Conservation (phyloP, 768 basidiomycete species). For the Pisolithus orientalis region DNA sequence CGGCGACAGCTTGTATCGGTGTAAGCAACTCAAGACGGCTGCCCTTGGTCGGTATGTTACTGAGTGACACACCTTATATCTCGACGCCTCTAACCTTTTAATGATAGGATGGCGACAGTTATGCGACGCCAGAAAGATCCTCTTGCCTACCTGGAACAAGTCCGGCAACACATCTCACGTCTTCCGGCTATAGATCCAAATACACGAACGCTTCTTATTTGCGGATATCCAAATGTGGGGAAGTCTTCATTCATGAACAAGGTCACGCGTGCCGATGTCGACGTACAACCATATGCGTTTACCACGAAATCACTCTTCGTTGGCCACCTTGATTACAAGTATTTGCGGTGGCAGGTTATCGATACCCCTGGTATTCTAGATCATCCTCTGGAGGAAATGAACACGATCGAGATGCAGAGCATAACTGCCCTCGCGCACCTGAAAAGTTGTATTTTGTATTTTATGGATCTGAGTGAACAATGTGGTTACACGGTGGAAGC, state of each 20-base stretch:
- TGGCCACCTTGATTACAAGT: slow-evolving; percentile 98
- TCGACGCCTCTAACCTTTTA: not conserved
- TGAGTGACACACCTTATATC: not conserved
- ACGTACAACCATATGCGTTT: slow-evolving; percentile 99
- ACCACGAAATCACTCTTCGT: slow-evolving; percentile 98
- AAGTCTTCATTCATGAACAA: slow-evolving; percentile 99
- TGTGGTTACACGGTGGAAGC: slow-evolving; percentile 97
- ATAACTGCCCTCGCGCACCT: slow-evolving; percentile 97
- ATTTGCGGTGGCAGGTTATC: slow-evolving; percentile 99
- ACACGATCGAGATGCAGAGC: slow-evolving; percentile 99
- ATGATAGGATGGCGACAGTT: slow-evolving; percentile 90
- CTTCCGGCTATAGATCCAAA: slow-evolving; percentile 97
- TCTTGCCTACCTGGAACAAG: slow-evolving; percentile 96
- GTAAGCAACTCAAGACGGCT: slow-evolving; percentile 97
- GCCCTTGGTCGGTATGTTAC: slow-evolving; percentile 85
- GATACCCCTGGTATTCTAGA: slow-evolving; percentile 98
- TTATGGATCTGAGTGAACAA: slow-evolving; percentile 98
- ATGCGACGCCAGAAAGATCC: slow-evolving; percentile 99
- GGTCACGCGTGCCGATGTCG: slow-evolving; percentile 97
- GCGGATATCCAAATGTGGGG: slow-evolving; percentile 98
- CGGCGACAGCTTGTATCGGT: slow-evolving; percentile 94
- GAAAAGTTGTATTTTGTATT: slow-evolving; percentile 91
- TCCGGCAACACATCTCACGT: slow-evolving; percentile 98
- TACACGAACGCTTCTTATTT: slow-evolving; percentile 94
- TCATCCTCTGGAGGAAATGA: slow-evolving; percentile 99